Evolutionary conservation across 352 stramenopile species (phyloP), one percentile per base, ranked within the genome.

Genomic region (Pythium aristosporum): DNA sequence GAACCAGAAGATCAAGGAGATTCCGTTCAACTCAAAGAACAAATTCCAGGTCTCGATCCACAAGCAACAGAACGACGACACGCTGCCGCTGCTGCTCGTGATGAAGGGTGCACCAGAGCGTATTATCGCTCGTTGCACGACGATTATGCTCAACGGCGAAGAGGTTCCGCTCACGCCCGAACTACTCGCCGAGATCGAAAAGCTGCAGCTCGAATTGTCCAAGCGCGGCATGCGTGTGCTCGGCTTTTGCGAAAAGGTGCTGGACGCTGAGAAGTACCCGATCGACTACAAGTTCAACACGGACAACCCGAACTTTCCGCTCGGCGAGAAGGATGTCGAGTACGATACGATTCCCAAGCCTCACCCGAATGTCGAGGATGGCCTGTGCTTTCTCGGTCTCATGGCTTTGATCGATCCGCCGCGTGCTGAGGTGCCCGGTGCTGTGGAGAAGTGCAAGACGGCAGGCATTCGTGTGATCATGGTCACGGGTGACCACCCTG

Each of bases 71-170:
- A 94, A 91, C 32, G 76, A 94, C 46, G 75, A 88, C 42, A 68
- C 44, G 10, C 73, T 81, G 43, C 81, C 85, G 9, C 53, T 88
- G 2, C 61, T 94, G 30, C 73, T 94, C 65, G 79, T 90, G 32
- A 98, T 99, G 80, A 99, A 99, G 76, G 97, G 97, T 60, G 97
- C 96, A 0, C 97, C 97, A 1, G 97, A 99, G 61, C 87, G 92
- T 48, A 98, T 99, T 68, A 80, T 98, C 18, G 73, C 80, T 23
- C 78, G 95, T 20, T 99, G 97, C 70, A 68, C 59, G 21, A 85
- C 83, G 39, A 74, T 91, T 32, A 49, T 76, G 21, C 63, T 80
- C 43, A 65, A 82, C 50, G 72, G 75, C 2, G 56, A 80, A 54
- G 69, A 71, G 23, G 80, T 97, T 18, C 96, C 98, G 60, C 86